phyloP scores from a whole-genome alignment of 2,329 filamentous ascomycete species.

The Colletotrichum theobromicola region DNA sequence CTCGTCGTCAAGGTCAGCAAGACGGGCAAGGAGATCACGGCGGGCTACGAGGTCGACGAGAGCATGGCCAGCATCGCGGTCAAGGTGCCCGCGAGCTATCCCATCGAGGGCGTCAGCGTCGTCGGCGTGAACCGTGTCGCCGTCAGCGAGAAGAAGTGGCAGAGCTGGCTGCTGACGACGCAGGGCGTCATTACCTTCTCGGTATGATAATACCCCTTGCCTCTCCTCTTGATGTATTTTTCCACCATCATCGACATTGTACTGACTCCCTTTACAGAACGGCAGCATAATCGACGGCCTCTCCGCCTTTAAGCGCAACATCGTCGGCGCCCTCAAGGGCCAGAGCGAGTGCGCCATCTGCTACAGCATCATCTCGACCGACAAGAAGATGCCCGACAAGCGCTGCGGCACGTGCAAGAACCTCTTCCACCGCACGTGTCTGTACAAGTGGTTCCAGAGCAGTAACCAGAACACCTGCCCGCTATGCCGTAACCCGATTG shows the following conservation, averaged over 20 bases:
- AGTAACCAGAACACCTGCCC: slow-evolving; percentile 93
- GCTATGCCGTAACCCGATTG: slow-evolving; percentile 88
- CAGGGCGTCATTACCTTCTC: slow-evolving; percentile 94
- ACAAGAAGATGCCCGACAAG: slow-evolving; percentile 92
- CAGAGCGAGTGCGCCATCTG: slow-evolving; percentile 97
- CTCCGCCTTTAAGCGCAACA: slow-evolving; percentile 83
- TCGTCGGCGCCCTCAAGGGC: slow-evolving; percentile 86
- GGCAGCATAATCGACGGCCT: slow-evolving; percentile 89
- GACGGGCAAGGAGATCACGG: slow-evolving; percentile 76
- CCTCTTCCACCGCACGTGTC: slow-evolving; percentile 84
- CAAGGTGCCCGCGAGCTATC: slow-evolving; percentile 80
- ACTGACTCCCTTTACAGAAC: slow-evolving; percentile 51
- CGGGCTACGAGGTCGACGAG: slow-evolving; percentile 88
- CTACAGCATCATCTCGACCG: slow-evolving; percentile 89
- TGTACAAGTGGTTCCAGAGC: slow-evolving; percentile 97
- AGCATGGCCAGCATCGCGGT: slow-evolving; percentile 84
- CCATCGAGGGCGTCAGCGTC: slow-evolving; percentile 79
- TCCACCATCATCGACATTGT: neutral
- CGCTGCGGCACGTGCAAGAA: slow-evolving; percentile 92
- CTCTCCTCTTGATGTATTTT: neutral
- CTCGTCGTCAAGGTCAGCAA: slow-evolving; percentile 74
- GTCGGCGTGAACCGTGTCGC: slow-evolving; percentile 82
- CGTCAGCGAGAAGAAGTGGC: slow-evolving; percentile 91
- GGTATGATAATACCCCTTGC: slow-evolving; percentile 40
- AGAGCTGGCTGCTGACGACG: slow-evolving; percentile 85